Evolutionary conservation across 2,329 filamentous ascomycete species (phyloP).

Genomic region (Blastomyces parvus): DNA sequence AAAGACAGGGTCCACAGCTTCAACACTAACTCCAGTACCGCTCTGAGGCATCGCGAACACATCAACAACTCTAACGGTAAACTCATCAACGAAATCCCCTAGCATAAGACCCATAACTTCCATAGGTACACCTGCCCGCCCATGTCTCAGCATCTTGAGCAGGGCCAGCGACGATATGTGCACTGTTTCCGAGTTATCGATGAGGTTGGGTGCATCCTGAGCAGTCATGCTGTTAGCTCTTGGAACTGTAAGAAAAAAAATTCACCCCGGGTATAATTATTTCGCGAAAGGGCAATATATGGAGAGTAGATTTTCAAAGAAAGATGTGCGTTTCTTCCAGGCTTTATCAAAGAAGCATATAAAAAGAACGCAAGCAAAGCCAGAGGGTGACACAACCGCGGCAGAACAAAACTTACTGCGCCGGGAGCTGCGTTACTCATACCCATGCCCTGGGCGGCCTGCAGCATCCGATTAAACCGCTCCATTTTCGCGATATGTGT

Average conservation of each 20-base stretch:
- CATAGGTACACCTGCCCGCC: slow-evolving; percentile 95
- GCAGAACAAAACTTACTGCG: slow-evolving; percentile 28
- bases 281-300: not conserved
- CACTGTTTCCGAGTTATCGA: slow-evolving; percentile 98
- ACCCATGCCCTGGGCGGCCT: slow-evolving; percentile 56
- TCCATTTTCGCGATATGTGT: slow-evolving; percentile 55
- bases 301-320: not conserved
- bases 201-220: slow-evolving; percentile 80
- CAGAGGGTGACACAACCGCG: slow-evolving; percentile 1
- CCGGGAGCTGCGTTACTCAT: slow-evolving; percentile 31
- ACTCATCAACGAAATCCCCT: slow-evolving; percentile 97
- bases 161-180: slow-evolving; percentile 97
- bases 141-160: slow-evolving; percentile 97
- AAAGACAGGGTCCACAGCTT: slow-evolving; percentile 96
- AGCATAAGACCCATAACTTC: slow-evolving; percentile 99
- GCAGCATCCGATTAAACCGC: slow-evolving; percentile 80
- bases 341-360: not conserved
- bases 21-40: slow-evolving; percentile 94
- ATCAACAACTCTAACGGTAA: slow-evolving; percentile 95
- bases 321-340: not conserved
- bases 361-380: not conserved
- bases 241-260: not conserved
- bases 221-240: slow-evolving; percentile 6
- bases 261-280: not conserved
- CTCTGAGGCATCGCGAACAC: slow-evolving; percentile 99